A percentile compares a stretch with the other conserved stretches of the same genome.
Conservation (phyloP, 1,284 basidiomycete genomes). For the Moesziomyces antarcticus region DNA sequence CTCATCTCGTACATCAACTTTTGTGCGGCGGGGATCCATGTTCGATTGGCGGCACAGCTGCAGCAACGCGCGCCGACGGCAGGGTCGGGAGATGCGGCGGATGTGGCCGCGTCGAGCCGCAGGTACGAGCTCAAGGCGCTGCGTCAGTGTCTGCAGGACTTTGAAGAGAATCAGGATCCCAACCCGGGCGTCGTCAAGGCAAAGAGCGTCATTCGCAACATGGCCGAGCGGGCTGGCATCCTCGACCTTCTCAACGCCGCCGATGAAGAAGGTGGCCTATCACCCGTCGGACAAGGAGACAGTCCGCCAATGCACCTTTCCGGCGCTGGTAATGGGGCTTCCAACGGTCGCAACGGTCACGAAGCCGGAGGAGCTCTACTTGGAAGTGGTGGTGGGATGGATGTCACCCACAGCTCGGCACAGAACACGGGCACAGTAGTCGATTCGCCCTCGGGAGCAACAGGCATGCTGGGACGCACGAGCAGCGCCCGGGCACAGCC, state of each 20-base stretch:
- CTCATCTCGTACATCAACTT: slow-evolving; percentile 65
- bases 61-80: slow-evolving; percentile 12
- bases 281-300: slow-evolving; percentile 4
- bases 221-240: slow-evolving; percentile 22
- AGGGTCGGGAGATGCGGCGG: not conserved
- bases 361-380: not conserved
- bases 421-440: not conserved
- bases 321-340: not conserved
- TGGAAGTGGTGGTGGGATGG: too few relatives aligned
- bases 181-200: slow-evolving; percentile 26
- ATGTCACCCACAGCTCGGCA: too few relatives aligned
- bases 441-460: not conserved
- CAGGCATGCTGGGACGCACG: not conserved
- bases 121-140: slow-evolving; percentile 26
- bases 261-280: slow-evolving; percentile 1
- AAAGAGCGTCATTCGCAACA: slow-evolving; percentile 23
- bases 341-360: too few relatives aligned
- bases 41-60: slow-evolving; percentile 60
- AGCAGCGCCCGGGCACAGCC: not conserved
- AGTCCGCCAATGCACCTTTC: not conserved
- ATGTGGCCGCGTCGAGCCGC: slow-evolving; percentile 8
- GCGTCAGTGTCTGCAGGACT: slow-evolving; percentile 19
- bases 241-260: slow-evolving; percentile 7
- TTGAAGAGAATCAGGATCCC: slow-evolving; percentile 29
- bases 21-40: slow-evolving; percentile 64